phyloP scores from a whole-genome alignment of 2,329 filamentous ascomycete genomes.

The Pseudogymnoascus sp. region DNA sequence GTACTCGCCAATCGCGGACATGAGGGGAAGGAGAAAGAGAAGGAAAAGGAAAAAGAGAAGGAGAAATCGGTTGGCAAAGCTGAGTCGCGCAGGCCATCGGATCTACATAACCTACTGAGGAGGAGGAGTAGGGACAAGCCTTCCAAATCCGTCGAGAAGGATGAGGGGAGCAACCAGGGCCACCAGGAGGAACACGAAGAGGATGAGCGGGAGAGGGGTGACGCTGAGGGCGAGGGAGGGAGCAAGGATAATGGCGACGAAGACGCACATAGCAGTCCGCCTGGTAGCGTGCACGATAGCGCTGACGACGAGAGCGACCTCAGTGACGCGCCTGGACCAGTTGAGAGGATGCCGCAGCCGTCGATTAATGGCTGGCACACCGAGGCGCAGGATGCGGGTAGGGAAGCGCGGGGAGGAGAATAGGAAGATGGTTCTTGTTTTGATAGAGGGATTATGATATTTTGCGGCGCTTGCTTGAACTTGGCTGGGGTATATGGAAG shows the following conservation, averaged over 20 bases:
- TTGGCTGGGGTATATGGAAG: not conserved
- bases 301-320: constrained; percentile 50
- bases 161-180: not conserved
- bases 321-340: constrained; percentile 35
- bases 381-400: not conserved
- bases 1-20: constrained; percentile 35
- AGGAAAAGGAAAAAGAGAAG: constrained; percentile 17
- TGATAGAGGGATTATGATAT: not conserved
- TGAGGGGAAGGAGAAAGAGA: constrained; percentile 12
- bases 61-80: constrained; percentile 11
- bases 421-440: not conserved
- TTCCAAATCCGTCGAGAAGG: not conserved
- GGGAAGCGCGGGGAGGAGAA: not conserved
- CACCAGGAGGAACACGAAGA: not conserved
- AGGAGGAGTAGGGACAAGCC: not conserved
- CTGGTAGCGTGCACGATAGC: constrained; percentile 39
- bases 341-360: not conserved
- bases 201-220: not conserved
- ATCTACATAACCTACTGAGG: not conserved
- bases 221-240: not conserved
- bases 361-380: constrained; percentile 2
- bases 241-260: constrained; percentile 9
- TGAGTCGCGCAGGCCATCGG: not conserved
- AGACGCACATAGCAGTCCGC: constrained; percentile 8
- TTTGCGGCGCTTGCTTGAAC: not conserved